phyloP scores from a whole-genome alignment of 192 early-diverging fungal species.

The Paraglomus brasilianum region DNA sequence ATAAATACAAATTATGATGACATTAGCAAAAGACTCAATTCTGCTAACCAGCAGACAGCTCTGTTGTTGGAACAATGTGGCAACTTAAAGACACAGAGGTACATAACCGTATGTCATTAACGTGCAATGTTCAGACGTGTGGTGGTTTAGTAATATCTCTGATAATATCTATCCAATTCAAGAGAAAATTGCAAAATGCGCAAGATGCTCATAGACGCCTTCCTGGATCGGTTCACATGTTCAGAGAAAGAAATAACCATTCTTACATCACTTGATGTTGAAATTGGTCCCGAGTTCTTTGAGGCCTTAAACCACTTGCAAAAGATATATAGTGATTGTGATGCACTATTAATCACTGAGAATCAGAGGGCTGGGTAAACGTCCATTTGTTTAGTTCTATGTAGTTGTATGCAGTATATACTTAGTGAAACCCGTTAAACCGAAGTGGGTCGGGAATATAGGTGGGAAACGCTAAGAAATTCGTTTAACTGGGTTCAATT shows the following conservation, averaged over 20 bases:
- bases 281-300: slow-evolving; percentile 68
- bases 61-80: slow-evolving; percentile 65
- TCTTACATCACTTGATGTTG: slow-evolving; percentile 50
- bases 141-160: not conserved
- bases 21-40: slow-evolving; percentile 56
- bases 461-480: no score
- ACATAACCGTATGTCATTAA: not conserved
- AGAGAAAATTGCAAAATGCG: slow-evolving; percentile 55
- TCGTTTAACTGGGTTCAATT: not conserved
- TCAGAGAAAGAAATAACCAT: slow-evolving; percentile 63
- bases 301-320: slow-evolving; percentile 64
- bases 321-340: slow-evolving; percentile 72
- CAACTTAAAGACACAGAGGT: slow-evolving; percentile 66
- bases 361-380: slow-evolving; percentile 73
- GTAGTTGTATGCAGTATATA: not conserved
- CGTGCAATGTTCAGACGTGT: not conserved
- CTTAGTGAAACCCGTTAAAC: not conserved
- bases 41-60: slow-evolving; percentile 57
- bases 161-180: not conserved
- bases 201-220: slow-evolving; percentile 60
- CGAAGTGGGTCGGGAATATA: no score
- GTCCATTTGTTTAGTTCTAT: not conserved
- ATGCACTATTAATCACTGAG: slow-evolving; percentile 68
- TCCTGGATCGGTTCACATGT: slow-evolving; percentile 69
- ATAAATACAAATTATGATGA: slow-evolving; percentile 61